Conservation (phyloP, 768 basidiomycete genomes). For the Polyporus arcularius region DNA sequence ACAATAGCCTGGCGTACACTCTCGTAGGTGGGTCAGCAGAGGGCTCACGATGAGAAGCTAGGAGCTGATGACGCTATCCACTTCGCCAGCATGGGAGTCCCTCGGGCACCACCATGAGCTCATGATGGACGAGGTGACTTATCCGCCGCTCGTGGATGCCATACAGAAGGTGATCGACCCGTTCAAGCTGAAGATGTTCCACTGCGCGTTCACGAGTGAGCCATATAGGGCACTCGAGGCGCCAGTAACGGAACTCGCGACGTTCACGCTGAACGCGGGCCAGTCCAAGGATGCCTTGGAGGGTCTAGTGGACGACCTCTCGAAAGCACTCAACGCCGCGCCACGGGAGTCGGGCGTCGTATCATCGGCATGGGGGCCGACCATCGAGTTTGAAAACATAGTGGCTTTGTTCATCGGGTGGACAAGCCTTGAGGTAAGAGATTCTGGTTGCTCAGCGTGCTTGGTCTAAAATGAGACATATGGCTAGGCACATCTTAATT, state of each 20-base stretch:
- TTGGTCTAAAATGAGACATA: too few relatives aligned
- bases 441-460: neutral
- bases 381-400: constrained; percentile 5
- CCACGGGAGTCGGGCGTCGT: constrained; percentile 3
- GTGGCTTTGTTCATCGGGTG: constrained; percentile 13
- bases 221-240: constrained; percentile 15
- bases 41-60: neutral
- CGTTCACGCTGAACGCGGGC: constrained; percentile 6
- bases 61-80: neutral
- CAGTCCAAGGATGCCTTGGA: constrained; percentile 6
- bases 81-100: constrained; percentile 15
- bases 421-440: constrained; percentile 14
- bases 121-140: constrained; percentile 6
- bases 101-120: constrained; percentile 11
- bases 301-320: constrained; percentile 1
- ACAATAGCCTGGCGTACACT: constrained; percentile 9
- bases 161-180: neutral
- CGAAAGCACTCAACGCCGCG: neutral
- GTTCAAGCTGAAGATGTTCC: constrained; percentile 3
- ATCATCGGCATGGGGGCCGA: constrained; percentile 12
- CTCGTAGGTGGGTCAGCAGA: constrained; percentile 11
- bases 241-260: constrained; percentile 17
- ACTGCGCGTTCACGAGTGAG: constrained; percentile 10
- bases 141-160: constrained; percentile 2
- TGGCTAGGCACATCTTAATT: neutral